Evolutionary conservation across 495 filamentous ascomycete species (phyloP).

Genomic region (Aspergillus bridgeri): DNA sequence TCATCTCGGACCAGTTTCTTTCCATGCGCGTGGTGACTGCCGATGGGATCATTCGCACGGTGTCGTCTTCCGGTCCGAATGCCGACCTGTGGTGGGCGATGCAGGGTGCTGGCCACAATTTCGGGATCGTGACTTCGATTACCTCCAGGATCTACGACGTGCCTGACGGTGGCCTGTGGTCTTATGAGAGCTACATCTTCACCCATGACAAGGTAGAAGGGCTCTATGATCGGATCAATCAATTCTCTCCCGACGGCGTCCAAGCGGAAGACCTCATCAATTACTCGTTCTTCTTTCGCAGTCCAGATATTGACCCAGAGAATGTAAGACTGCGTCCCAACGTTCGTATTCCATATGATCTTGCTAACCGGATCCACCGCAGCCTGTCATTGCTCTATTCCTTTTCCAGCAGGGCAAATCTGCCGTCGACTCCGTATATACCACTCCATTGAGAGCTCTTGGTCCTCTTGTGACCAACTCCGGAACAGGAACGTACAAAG

Average conservation of each 20-base stretch:
- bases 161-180: conserved; percentile 7
- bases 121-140: conserved; percentile 20
- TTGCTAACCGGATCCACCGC: not conserved
- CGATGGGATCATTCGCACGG: conserved; percentile 8
- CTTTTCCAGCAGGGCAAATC: conserved; percentile 6
- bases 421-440: conserved; percentile 2
- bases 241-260: conserved; percentile 2
- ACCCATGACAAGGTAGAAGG: conserved; percentile 8
- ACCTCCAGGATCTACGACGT: conserved; percentile 20
- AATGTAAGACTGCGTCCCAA: conserved; percentile 8
- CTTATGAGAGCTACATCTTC: conserved; percentile 8
- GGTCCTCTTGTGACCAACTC: conserved; percentile 9
- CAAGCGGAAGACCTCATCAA: conserved; percentile 9
- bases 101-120: conserved; percentile 21
- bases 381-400: conserved; percentile 10
- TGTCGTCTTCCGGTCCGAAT: conserved; percentile 1
- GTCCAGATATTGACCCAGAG: conserved; percentile 1
- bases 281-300: conserved; percentile 6
- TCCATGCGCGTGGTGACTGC: conserved; percentile 15
- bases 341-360: not conserved
- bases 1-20: conserved; percentile 16
- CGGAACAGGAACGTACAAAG: conserved; percentile 15
- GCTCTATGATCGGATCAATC: conserved; percentile 9
- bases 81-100: conserved; percentile 20
- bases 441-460: conserved; percentile 17